phyloP scores from a whole-genome alignment of 306 rosid species.

The Quercus bicolor region DNA sequence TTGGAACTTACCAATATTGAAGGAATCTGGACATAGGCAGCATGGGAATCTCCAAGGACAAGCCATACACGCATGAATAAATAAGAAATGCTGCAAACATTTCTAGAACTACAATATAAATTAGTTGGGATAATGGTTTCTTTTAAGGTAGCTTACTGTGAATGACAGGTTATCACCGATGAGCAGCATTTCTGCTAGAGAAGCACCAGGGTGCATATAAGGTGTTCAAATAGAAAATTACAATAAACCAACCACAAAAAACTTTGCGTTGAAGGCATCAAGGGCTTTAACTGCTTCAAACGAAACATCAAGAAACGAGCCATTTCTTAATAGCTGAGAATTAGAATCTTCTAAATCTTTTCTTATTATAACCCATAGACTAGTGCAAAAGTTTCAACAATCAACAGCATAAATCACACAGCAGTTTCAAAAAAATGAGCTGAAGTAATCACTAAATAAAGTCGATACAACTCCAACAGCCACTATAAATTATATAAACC shows the following conservation, averaged over 20 bases:
- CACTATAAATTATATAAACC: not conserved
- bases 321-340: not conserved
- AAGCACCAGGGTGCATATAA: no score
- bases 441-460: not conserved
- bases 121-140: no score
- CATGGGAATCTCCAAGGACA: not conserved
- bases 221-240: no score
- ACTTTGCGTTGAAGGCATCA: not conserved
- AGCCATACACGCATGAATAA: not conserved
- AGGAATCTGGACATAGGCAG: not conserved
- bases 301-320: not conserved
- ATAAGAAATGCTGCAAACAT: no score
- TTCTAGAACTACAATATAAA: no score
- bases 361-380: not conserved
- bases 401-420: not conserved
- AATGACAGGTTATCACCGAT: no score
- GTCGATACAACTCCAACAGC: not conserved
- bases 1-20: not conserved
- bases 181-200: no score
- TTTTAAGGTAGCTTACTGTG: no score
- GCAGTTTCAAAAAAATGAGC: not conserved
- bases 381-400: not conserved
- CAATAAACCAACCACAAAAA: not conserved
- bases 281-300: not conserved
- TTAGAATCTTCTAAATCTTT: not conserved